Evolutionary conservation across 306 rosid species (phyloP), one percentile per base, ranked within the genome.

Genomic region (Gillenia trifoliata): DNA sequence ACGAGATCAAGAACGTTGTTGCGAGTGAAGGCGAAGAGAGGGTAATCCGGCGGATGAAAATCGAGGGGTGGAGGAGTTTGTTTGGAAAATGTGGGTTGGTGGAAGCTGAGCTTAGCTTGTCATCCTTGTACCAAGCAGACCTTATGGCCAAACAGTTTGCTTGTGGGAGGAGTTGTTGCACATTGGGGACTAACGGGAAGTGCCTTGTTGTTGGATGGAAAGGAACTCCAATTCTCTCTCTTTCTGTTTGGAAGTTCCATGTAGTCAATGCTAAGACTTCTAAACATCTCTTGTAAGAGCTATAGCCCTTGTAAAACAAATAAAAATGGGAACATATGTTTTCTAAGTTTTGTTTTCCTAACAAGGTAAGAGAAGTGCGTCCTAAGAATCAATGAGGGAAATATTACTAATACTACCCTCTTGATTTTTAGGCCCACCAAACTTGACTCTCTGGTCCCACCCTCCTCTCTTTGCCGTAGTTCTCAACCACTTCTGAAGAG

Each of bases 41-140:
- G 66, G 80, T 63, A 61, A 31, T 52, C 6, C 26, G 85, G 57
- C 41, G 73, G 50, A 89, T 88, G 34, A 90, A 79, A 83, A 72
- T 85, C 11, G 91, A 88, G 50, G 93, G 79, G 3, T 90, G 96
- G 93, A 90, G 91, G 65, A 79, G 85, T 0, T 83, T 85, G 63
- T 86, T 90, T 54, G 38, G 61, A 0, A 55, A 89, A 72, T 86
- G 66, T 70, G 91, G 90, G 49, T 74, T 88, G 90, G 82, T 49
- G 76, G 96, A 88, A 72, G 63, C 22, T 76, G 85, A 87, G 47
- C 34, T 89, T 56, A 87, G 97, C 73, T 73, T 23, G 75, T 76
- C 82, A 8, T 81, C 84, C 11, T 29, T 84, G 33, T 86, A 75
- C 75, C 97, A 91, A 79, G 92, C 89, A 15, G 76, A 80, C 3